Evolutionary conservation across 2,329 filamentous ascomycete species (phyloP), one percentile per base, ranked within the genome.

Genomic region (Microdochium trichocladiopsis): DNA sequence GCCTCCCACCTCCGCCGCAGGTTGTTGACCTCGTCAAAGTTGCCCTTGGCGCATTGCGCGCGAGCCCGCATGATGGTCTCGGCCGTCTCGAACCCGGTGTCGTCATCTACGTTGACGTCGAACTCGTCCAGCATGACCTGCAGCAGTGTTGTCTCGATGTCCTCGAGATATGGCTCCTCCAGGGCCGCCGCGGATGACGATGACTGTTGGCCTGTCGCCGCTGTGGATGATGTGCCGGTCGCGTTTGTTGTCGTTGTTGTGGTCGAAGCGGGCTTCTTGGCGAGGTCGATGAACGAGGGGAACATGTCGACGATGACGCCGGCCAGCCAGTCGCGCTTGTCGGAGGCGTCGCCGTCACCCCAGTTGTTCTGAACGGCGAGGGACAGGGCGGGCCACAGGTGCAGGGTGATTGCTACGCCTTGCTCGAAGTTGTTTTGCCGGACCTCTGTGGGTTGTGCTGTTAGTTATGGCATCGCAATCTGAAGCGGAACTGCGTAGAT

Each of bases 71-170:
- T 71, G 53, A 97, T 88, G 60, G 84, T 77, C 53, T 76, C 74
- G 10, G 91, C 91, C 6, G 95, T 82, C 52, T 86, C 80, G 51
- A 80, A 83, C 31, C 85, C 88, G 48, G 86, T 93, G 61, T 91
- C 92, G 68, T 99, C 94, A 63, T 97, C 94, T 25, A 96, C 82
- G 52, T 89, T 86, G 52, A 94, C 87, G 63, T 96, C 91, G 64
- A 97, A 99, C 70, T 99, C 94, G 72, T 97, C 94, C 56, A 88
- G 80, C 87, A 97, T 94, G 55, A 96, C 85, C 63, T 96, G 89
- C 48, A 96, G 75, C 48, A 97, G 76, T 50, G 95, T 84, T 41
- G 86, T 80, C 73, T 97, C 93, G 45, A 96, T 75, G 61, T 96
- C 90, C 57, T 87, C 83, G 18, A 80, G 73, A 60, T 96, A 88